These are phyloP conservation scores for Capronia coronata DNA, from an alignment of 2,329 filamentous ascomycete genomes.

Conservation along the genomic window DNA sequence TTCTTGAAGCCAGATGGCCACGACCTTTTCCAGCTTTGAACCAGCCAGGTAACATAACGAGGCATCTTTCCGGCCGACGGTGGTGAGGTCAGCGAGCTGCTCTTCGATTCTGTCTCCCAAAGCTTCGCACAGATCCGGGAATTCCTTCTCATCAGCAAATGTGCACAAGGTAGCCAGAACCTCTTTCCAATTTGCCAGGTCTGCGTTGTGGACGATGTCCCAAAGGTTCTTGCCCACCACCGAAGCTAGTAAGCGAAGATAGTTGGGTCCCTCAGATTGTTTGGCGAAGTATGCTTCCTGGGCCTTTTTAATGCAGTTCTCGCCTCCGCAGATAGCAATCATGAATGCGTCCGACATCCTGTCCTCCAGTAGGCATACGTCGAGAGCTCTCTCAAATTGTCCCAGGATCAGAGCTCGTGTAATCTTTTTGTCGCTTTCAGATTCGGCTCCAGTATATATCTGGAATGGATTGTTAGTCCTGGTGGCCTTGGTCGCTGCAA, in stretches of 20 bases:
- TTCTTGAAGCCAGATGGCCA: slow-evolving; percentile 87
- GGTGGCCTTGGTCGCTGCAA: slow-evolving; percentile 81
- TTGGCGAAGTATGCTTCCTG: slow-evolving; percentile 84
- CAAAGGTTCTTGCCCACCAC: slow-evolving; percentile 95
- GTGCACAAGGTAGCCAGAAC: slow-evolving; percentile 94
- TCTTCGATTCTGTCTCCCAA: slow-evolving; percentile 87
- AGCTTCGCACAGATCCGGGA: slow-evolving; percentile 89
- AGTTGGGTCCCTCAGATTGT: slow-evolving; percentile 77
- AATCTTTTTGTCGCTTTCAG: slow-evolving; percentile 74
- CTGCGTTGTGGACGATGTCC: slow-evolving; percentile 96
- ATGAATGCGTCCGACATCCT: slow-evolving; percentile 94
- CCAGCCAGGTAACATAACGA: slow-evolving; percentile 95
- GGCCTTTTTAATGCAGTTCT: slow-evolving; percentile 87
- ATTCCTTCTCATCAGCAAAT: slow-evolving; percentile 83
- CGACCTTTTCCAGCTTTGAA: slow-evolving; percentile 95
- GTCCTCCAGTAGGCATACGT: slow-evolving; percentile 80
- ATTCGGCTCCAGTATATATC: slow-evolving; percentile 77
- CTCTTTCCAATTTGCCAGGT: slow-evolving; percentile 91
- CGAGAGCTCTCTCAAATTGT: slow-evolving; percentile 81
- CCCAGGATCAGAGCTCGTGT: slow-evolving; percentile 84
- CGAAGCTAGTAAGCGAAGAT: slow-evolving; percentile 80
- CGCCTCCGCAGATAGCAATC: slow-evolving; percentile 92
- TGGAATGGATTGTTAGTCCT: slow-evolving; percentile 94
- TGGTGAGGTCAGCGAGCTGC: slow-evolving; percentile 49
- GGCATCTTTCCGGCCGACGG: slow-evolving; percentile 67